Conservation (phyloP, 257 asterid species). For the Solanum verrucosum region DNA sequence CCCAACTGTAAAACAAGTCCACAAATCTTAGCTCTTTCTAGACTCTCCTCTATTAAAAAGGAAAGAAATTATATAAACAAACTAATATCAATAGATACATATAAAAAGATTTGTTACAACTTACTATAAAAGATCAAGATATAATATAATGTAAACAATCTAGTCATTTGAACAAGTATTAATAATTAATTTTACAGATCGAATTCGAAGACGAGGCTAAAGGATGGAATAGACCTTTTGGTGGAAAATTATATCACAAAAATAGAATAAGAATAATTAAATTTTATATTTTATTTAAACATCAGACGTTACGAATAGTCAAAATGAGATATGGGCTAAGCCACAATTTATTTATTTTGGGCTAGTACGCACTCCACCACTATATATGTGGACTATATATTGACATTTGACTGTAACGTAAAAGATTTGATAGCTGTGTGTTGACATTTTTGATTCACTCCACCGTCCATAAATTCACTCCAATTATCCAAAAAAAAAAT, state of each 20-base stretch:
- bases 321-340: not conserved
- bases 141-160: no score
- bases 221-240: no score
- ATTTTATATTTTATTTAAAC: not conserved
- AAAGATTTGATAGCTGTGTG: not conserved
- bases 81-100: not conserved
- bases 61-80: not conserved
- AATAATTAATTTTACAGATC: not conserved
- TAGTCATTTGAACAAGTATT: not conserved
- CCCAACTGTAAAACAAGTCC: not conserved
- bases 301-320: not conserved
- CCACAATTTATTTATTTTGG: not conserved
- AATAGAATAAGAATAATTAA: not conserved
- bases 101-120: accelerated
- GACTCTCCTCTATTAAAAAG: not conserved
- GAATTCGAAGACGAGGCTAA: accelerated
- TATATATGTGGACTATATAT: not conserved
- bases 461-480: not conserved
- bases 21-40: not conserved
- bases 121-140: accelerated
- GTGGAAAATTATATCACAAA: not conserved
- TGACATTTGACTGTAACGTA: not conserved
- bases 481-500: not conserved
- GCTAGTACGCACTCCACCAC: not conserved
- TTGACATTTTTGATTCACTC: not conserved